Evolutionary conservation across 139 green algal species (phyloP).

Genomic region (Ettlia oleoabundans): DNA sequence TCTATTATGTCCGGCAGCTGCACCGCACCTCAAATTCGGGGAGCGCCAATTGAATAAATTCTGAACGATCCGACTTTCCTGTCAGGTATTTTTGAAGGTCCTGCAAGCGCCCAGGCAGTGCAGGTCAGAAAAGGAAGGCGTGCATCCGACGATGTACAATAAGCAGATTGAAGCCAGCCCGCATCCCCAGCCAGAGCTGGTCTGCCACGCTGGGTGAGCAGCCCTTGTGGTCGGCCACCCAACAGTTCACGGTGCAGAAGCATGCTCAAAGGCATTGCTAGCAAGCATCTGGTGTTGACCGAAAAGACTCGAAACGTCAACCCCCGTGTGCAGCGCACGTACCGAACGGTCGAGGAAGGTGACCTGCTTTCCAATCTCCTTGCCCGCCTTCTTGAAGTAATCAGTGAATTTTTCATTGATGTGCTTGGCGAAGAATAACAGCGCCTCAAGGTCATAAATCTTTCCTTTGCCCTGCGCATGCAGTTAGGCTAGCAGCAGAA

Average conservation of each 20-base stretch:
- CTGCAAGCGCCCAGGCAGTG: not conserved
- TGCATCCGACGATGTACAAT: too few species aligned
- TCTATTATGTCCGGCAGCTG: too few species aligned
- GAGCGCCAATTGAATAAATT: constrained; percentile 39
- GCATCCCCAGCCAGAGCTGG: too few species aligned
- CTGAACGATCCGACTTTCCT: constrained; percentile 26
- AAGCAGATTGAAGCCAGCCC: too few species aligned
- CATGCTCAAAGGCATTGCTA: too few species aligned
- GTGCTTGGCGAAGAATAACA: constrained; percentile 46
- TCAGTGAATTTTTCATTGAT: constrained; percentile 34
- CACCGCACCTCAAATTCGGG: constrained; percentile 5
- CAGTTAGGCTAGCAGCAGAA: too few species aligned
- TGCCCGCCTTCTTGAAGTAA: constrained; percentile 36
- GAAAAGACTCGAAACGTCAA: too few species aligned
- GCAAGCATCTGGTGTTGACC: too few species aligned
- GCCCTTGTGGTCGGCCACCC: too few species aligned
- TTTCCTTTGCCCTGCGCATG: constrained; percentile 46
- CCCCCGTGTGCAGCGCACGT: too few species aligned
- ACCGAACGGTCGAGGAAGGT: constrained; percentile 42
- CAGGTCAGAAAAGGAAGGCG: not conserved
- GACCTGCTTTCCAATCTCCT: constrained; percentile 16
- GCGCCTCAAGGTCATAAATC: constrained; percentile 44
- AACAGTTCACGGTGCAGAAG: too few species aligned
- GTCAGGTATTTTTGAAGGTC: constrained; percentile 49
- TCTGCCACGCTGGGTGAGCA: too few species aligned